phyloP scores from a whole-genome alignment of 306 rosid species.

The Trichosanthes cucumerina region DNA sequence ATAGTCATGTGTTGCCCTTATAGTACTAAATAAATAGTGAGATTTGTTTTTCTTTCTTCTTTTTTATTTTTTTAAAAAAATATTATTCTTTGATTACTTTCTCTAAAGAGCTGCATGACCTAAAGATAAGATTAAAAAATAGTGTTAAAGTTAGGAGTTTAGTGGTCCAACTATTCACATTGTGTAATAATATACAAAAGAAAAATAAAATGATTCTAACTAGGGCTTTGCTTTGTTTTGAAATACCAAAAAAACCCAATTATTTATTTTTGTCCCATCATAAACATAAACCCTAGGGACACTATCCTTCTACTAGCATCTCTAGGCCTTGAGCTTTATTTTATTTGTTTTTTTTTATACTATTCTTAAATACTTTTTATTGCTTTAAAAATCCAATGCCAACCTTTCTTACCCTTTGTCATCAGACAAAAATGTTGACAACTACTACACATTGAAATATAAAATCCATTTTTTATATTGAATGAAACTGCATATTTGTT shows the following conservation, averaged over 20 bases:
- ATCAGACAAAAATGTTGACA: neutral
- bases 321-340: neutral
- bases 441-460: neutral
- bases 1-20: slow-evolving; percentile 6
- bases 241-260: neutral
- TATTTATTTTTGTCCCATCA: slow-evolving; percentile 9
- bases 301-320: slow-evolving; percentile 9
- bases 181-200: neutral
- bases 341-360: neutral
- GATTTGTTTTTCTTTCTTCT: neutral
- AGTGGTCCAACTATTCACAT: slow-evolving; percentile 4
- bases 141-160: slow-evolving; percentile 2
- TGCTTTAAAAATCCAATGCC: neutral
- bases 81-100: slow-evolving; percentile 6
- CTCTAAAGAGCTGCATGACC: slow-evolving; percentile 4
- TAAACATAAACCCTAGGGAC: slow-evolving; percentile 4
- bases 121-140: neutral
- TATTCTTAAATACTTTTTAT: neutral
- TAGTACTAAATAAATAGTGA: neutral
- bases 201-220: neutral
- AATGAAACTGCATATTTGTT: neutral
- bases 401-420: neutral
- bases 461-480: too few relatives aligned
- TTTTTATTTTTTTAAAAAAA: neutral
- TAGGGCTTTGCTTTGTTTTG: neutral